Percentiles rank a stretch among this genome's conserved stretches.
Conservation (phyloP, 2,329 filamentous ascomycete species). For the Epichloe sibirici region DNA sequence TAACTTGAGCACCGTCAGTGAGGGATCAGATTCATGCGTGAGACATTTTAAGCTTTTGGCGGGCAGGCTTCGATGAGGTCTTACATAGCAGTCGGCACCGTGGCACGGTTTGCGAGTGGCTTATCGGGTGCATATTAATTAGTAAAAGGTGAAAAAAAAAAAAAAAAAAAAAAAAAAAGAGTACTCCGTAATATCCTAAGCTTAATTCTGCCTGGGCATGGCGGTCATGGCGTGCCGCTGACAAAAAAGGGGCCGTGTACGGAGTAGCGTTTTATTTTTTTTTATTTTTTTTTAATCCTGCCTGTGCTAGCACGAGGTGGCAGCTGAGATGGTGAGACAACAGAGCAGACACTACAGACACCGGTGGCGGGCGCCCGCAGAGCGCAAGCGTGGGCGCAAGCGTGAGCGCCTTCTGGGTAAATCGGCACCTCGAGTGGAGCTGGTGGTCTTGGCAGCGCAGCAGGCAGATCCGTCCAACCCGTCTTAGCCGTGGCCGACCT, state of each 20-base stretch:
- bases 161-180: neutral
- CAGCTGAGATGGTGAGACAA: no score
- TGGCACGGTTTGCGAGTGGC: no score
- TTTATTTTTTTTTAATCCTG: no score
- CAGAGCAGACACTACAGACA: neutral
- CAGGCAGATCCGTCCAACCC: neutral
- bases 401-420: slow-evolving; percentile 5
- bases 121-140: no score
- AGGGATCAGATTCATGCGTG: neutral
- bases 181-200: slow-evolving; percentile 6
- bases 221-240: neutral
- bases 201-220: slow-evolving; percentile 7
- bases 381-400: neutral
- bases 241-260: no score
- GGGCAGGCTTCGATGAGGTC: neutral
- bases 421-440: slow-evolving; percentile 5
- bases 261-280: no score
- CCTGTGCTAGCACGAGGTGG: no score
- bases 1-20: neutral
- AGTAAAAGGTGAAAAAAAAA: neutral
- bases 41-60: neutral
- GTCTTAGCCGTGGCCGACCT: neutral
- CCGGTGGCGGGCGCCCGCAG: neutral
- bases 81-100: neutral
- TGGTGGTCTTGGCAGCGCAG: neutral